phyloP scores from a whole-genome alignment of 2,329 filamentous ascomycete genomes.

The Ilyonectria destructans region DNA sequence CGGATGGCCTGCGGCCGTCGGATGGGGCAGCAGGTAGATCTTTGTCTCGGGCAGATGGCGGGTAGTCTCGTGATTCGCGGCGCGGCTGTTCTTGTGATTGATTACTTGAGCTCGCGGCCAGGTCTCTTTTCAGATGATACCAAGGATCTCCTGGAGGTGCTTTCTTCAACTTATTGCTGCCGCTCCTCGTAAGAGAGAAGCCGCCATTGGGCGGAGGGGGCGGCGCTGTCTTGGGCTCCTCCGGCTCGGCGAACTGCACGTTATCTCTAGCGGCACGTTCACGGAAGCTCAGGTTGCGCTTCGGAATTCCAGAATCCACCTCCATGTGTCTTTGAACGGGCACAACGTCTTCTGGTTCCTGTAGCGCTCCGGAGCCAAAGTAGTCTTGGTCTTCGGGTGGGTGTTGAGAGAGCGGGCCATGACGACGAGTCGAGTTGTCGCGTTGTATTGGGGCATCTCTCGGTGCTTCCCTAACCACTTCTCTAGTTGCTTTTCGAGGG shows the following conservation, averaged over 20 bases:
- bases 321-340: conserved; percentile 39
- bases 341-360: conserved; percentile 40
- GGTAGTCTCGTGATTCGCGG: conserved; percentile 22
- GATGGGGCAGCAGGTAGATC: conserved; percentile 53
- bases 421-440: conserved; percentile 38
- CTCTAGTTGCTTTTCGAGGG: conserved; percentile 23
- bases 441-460: conserved; percentile 37
- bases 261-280: conserved; percentile 69
- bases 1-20: conserved; percentile 33
- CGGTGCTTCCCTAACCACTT: conserved; percentile 13
- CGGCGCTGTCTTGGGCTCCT: conserved; percentile 44
- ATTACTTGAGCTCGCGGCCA: conserved; percentile 17
- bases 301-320: conserved; percentile 58
- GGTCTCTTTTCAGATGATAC: conserved; percentile 48
- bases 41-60: conserved; percentile 50
- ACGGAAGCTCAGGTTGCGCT: conserved; percentile 74
- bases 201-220: conserved; percentile 53
- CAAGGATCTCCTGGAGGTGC: conserved; percentile 69
- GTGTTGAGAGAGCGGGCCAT: conserved; percentile 41
- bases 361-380: conserved; percentile 42
- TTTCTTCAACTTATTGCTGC: conserved; percentile 74
- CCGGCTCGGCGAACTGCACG: conserved; percentile 53
- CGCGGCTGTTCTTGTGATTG: conserved; percentile 16
- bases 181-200: conserved; percentile 62
- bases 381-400: conserved; percentile 39